Evolutionary conservation across 2,329 filamentous ascomycete species (phyloP).

Genomic region (Colletotrichum melonis): DNA sequence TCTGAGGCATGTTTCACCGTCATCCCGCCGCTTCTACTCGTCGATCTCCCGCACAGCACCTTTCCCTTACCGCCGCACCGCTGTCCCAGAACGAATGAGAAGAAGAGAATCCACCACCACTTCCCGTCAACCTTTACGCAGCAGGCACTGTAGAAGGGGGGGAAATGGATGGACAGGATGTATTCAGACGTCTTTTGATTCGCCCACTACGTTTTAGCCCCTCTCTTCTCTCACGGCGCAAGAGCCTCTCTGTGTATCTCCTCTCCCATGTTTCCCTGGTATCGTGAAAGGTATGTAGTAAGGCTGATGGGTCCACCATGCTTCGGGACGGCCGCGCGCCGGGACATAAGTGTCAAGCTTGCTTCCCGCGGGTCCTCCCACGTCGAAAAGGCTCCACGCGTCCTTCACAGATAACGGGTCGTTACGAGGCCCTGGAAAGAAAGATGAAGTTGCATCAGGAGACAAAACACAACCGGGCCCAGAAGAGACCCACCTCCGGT

Average conservation of each 20-base stretch:
- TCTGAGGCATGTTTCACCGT: constrained; percentile 34
- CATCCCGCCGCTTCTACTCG: constrained; percentile 26
- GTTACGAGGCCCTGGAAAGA: background rate
- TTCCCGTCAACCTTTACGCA: background rate
- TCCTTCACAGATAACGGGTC: background rate
- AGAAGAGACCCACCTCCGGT: background rate
- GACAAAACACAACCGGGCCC: constrained; percentile 4
- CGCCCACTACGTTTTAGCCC: background rate
- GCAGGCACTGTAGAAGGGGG: background rate
- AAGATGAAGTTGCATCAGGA: constrained; percentile 8
- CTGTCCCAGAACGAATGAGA: background rate
- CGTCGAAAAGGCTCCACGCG: background rate
- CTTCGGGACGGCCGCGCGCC: constrained; percentile 7
- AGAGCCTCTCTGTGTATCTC: background rate
- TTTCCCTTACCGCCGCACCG: background rate
- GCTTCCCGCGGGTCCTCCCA: background rate
- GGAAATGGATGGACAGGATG: background rate
- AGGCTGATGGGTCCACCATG: constrained; percentile 4
- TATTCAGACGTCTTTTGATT: background rate
- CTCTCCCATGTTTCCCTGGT: background rate
- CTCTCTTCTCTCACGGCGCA: background rate
- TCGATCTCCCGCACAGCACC: constrained; percentile 28
- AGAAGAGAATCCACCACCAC: background rate
- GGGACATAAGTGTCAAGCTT: background rate
- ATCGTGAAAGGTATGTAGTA: background rate